Evolutionary conservation across 2,329 filamentous ascomycete genomes (phyloP), one percentile per base, ranked within the genome.

Genomic region (Epichloe glyceriae): DNA sequence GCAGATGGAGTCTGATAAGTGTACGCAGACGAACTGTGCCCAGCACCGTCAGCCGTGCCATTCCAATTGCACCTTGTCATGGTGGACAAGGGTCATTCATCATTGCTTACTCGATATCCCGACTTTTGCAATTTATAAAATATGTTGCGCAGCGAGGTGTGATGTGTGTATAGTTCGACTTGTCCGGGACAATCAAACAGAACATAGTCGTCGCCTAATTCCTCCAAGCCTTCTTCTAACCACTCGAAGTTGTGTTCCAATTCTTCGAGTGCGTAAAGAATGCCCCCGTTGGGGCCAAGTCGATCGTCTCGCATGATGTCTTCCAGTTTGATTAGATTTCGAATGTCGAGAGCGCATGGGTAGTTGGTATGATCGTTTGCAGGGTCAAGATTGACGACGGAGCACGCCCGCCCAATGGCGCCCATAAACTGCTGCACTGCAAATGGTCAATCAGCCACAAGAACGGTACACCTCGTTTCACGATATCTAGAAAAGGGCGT

Each of bases 121-220:
- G 91, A 68, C 72, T 95, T 96, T 70, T 95, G 86, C 52, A 98
- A 76, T 65, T 80, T 83, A 63, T 89, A 86, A 67, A 98, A 90
- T 55, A 98, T 90, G 62, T 94, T 94, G 52, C 93, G 82, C 58
- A 98, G 71, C 14, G 89, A 94, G 51, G 83, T 83, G 70, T 98
- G 93, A 64, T 97, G 93, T 44, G 91, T 97, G 63, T 96, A 97
- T 5, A 98, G 78, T 69, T 98, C 93, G 46, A 97, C 91, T 66
- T 98, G 93, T 0, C 93, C 93, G 0, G 93, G 93, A 58, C 93
- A 97, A 70, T 98, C 93, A 56, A 98, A 96, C 11, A 98, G 69
- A 51, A 98, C 71, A 62, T 97, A 98, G 59, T 97, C 90, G 56
- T 96, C 88, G 70, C 79, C 85, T 40, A 95, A 74, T 61, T 84